These are phyloP conservation scores for Trypanosoma rangeli DNA, from an alignment of 208 protist species.

Conservation along the genomic window DNA sequence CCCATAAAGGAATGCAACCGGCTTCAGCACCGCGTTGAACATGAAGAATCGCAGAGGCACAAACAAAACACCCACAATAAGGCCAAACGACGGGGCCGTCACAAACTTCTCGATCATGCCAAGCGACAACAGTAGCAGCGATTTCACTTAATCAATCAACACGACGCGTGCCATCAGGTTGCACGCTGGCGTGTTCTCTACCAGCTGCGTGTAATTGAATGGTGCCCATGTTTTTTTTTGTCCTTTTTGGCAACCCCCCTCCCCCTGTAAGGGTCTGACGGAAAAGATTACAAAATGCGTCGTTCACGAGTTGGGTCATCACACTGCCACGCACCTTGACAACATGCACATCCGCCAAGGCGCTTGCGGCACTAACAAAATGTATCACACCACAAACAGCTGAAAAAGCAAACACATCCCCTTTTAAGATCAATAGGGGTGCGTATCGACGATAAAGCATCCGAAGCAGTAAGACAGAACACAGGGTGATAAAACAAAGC, in stretches of 20 bases:
- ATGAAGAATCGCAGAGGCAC: slow-evolving; percentile 54
- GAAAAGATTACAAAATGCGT: slow-evolving; percentile 49
- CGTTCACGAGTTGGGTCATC: slow-evolving; percentile 35
- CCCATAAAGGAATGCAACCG: slow-evolving; percentile 51
- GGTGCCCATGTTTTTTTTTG: slow-evolving; percentile 39
- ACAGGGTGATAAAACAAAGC: slow-evolving; percentile 60
- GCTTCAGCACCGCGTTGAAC: slow-evolving; percentile 45
- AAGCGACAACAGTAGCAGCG: slow-evolving; percentile 47
- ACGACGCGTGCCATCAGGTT: slow-evolving; percentile 13
- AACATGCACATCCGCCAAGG: slow-evolving; percentile 49
- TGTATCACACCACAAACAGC: slow-evolving; percentile 41
- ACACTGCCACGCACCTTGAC: slow-evolving; percentile 10
- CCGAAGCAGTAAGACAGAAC: slow-evolving; percentile 64
- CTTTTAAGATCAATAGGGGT: slow-evolving; percentile 35
- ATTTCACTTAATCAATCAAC: slow-evolving; percentile 15
- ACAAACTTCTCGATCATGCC: slow-evolving; percentile 51
- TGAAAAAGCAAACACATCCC: slow-evolving; percentile 32
- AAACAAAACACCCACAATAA: slow-evolving; percentile 46
- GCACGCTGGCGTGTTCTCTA: slow-evolving; percentile 27
- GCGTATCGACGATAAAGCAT: slow-evolving; percentile 59
- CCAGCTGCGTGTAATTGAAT: slow-evolving; percentile 39
- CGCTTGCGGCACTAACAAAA: slow-evolving; percentile 57
- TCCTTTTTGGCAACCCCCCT: slow-evolving; percentile 31
- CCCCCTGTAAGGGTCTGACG: slow-evolving; percentile 59
- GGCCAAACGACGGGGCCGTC: slow-evolving; percentile 40